Base-by-base conservation (phyloP, 495 filamentous ascomycete species). In the Neurospora sp. region DNA sequence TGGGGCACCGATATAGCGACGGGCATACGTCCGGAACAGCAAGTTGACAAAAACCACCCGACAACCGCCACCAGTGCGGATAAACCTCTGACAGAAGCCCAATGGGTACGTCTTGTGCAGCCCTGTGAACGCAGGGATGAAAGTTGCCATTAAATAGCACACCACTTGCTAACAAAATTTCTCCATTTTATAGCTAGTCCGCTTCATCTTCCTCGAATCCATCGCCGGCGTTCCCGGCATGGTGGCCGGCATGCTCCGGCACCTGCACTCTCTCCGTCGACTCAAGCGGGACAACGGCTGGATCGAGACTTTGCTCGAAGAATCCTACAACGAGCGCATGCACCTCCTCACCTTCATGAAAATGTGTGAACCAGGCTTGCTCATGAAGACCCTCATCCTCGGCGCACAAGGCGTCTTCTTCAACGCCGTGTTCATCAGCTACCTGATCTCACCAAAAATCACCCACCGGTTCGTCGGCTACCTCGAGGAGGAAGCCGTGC, bases 391-490 rank as follows among this genome's bases (percentile, higher is more conserved):
- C 37, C 91, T 96, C 87, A 91, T 96, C 45, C 86, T 98, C 40
- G 93, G 89, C 9, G 93, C 94, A 1, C 88, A 90, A 73, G 88
- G 88, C 18, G 93, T 98, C 74, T 98, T 96, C 85, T 98, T 96
- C 88, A 99, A 98, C 82, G 88, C 89, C 74, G 88, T 99, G 79
- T 97, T 98, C 88, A 37, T 97, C 61, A 87, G 91, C 68, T 99
- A 98, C 83, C 88, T 99, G 35, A 81, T 97, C 69, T 94, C 93
- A 0, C 95, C 96, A 2, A 89, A 91, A 48, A 96, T 93, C 74
- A 94, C 91, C 78, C 96, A 99, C 81, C 92, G 96, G 61, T 99
- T 99, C 79, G 95, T 98, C 69, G 96, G 96, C 2, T 98, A 98
- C 75, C 87, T 98, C 37, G 96, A 98, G 80, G 96, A 98, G 81